Evolutionary conservation across 2,329 filamentous ascomycete species (phyloP).

Genomic region (Neophaeococcomyces mojaviensis): DNA sequence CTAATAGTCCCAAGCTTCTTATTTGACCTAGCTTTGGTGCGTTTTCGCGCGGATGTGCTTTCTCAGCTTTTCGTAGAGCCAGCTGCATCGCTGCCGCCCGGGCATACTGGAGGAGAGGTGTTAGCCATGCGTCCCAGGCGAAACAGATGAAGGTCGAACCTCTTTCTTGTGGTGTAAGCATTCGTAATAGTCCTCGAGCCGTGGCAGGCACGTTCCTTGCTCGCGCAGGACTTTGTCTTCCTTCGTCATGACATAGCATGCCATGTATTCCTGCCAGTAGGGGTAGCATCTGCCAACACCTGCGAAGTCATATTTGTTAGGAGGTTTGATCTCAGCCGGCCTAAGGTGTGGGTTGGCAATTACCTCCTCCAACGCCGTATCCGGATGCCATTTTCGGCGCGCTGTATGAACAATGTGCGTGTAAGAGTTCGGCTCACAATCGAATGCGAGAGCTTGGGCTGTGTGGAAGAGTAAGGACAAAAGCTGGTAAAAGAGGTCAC

Average conservation of each 20-base stretch:
- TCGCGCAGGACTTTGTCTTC: conserved; percentile 67
- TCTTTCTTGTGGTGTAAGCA: conserved; percentile 99
- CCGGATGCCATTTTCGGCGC: conserved; percentile 41
- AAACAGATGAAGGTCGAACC: conserved; percentile 49
- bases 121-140: conserved; percentile 5
- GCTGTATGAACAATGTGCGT: background rate
- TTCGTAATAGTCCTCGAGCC: conserved; percentile 96
- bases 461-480: background rate
- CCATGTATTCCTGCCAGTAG: conserved; percentile 98
- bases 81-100: conserved; percentile 71
- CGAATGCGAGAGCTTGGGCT: background rate
- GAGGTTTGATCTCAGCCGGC: background rate
- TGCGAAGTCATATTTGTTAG: conserved; percentile 27
- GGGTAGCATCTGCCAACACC: conserved; percentile 82
- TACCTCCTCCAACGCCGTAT: conserved; percentile 49
- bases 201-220: conserved; percentile 78
- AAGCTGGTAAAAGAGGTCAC: background rate
- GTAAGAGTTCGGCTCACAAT: background rate
- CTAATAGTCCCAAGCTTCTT: conserved; percentile 73
- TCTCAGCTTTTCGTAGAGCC: conserved; percentile 75
- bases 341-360: conserved; percentile 23
- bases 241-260: conserved; percentile 95
- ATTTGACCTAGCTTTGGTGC: conserved; percentile 79
- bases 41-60: conserved; percentile 67
- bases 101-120: conserved; percentile 52